Evolutionary conservation across 116 monocot genomes (phyloP).

Genomic region (Papilionanthe hybrid): DNA sequence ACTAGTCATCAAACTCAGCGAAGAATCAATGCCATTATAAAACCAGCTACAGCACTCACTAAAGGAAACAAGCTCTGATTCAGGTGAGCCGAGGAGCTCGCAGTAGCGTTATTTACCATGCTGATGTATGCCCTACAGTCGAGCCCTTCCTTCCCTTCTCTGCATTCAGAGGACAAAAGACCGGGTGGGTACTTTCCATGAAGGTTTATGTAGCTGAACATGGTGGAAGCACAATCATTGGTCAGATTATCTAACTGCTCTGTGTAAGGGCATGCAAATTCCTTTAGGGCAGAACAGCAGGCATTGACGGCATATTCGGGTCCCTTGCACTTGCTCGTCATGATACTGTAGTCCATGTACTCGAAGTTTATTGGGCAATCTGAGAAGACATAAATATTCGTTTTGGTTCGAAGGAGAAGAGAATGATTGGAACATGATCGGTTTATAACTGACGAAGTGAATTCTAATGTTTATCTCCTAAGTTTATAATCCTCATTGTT

Average conservation of each 20-base stretch:
- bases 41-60: too few relatives aligned
- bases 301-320: slow-evolving; percentile 10
- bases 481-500: too few relatives aligned
- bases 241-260: slow-evolving; percentile 14
- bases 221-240: slow-evolving; percentile 16
- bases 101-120: not conserved
- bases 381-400: not conserved
- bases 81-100: not conserved
- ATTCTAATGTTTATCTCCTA: too few relatives aligned
- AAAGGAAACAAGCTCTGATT: too few relatives aligned
- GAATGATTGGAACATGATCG: too few relatives aligned
- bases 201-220: slow-evolving; percentile 33
- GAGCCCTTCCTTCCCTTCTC: slow-evolving; percentile 22
- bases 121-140: slow-evolving; percentile 11
- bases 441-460: too few relatives aligned
- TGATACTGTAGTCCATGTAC: slow-evolving; percentile 27
- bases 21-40: too few relatives aligned
- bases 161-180: slow-evolving; percentile 28
- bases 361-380: slow-evolving; percentile 33
- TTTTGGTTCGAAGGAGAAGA: too few relatives aligned
- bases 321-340: slow-evolving; percentile 34
- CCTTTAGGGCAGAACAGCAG: slow-evolving; percentile 27
- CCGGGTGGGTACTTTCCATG: slow-evolving; percentile 25
- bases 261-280: slow-evolving; percentile 31
- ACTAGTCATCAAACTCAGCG: too few relatives aligned